Base-by-base conservation (phyloP, 2,329 filamentous ascomycete genomes). In the Apiospora kogelbergensis region DNA sequence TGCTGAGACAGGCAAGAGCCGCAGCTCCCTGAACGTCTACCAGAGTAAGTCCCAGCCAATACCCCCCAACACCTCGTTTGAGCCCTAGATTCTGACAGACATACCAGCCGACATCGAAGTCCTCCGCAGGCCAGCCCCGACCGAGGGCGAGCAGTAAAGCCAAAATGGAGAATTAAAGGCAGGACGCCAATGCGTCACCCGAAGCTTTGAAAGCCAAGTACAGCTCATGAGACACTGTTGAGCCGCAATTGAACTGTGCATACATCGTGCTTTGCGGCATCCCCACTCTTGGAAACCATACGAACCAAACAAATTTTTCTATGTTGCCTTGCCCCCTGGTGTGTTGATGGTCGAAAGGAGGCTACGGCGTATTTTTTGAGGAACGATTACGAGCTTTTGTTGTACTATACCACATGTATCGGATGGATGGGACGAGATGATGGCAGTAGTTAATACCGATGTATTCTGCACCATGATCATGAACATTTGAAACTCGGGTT, bases 31-130 rank as follows among this genome's bases (percentile, higher is more conserved):
- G 76, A 95, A 84, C 81, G 85, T 98, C 75, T 81, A 91, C 66
- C 94, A 97, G 83, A 91, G 95, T 97, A 89, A 77, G 93, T 86
- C 22, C 86, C 41, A 30, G 10, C 6, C 5, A 6, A 37, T 26
- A 13, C 15, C 40, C 20, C 22, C 41, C 42, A 1, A 30, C 9
- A 1, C 20, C 13, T 48, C 17, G 6, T 2, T 33, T 40, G 22
- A 65, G 15, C 11, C 11, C 10, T 13, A 37, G 24, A 20, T 37
- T 40, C 63, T 70, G 66, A 67, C 41, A 67, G 67, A 69, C n/a
- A 22, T 69, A 22, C 57, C 70, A 87, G 85, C 78, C 73, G 80
- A 76, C 73, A 76, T 88, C 67, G 84, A 87, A 72, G 80, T 85
- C 64, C 81, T 88, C 70, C 81, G 81, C 70, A 78, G 72, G 68